These are phyloP conservation scores for Ajuga chamaepitys DNA, from an alignment of 257 asterid genomes.

Conservation along the genomic window DNA sequence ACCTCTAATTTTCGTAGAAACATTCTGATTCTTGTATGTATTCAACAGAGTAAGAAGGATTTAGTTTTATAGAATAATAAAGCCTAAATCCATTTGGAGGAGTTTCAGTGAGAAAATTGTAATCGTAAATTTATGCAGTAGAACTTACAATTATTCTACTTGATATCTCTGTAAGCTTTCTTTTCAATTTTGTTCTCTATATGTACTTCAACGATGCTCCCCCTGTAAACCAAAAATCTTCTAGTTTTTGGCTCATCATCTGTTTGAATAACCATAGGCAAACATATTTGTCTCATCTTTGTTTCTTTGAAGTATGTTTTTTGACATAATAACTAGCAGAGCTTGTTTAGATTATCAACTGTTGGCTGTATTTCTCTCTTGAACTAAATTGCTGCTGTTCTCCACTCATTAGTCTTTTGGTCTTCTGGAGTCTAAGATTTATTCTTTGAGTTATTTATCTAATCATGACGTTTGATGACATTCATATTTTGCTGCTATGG, in stretches of 20 bases:
- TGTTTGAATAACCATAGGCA: neutral
- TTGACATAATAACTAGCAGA: neutral
- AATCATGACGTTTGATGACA: neutral
- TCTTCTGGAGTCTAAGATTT: constrained; percentile 8
- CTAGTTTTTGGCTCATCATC: constrained; percentile 11
- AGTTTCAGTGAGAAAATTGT: neutral
- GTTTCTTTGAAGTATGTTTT: constrained; percentile 6
- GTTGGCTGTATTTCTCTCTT: constrained; percentile 1
- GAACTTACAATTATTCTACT: constrained; percentile 7
- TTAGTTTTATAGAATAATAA: neutral
- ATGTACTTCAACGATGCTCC: constrained; percentile 1
- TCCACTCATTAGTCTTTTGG: neutral
- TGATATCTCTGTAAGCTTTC: neutral
- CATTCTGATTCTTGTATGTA: neutral
- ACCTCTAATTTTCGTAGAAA: neutral
- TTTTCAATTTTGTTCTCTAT: neutral
- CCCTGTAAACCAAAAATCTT: neutral
- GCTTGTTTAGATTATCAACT: neutral
- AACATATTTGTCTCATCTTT: neutral
- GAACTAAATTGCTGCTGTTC: neutral
- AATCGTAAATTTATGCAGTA: neutral
- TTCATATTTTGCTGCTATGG: neutral
- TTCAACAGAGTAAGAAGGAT: neutral
- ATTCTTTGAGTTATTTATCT: neutral
- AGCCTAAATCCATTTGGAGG: neutral